Evolutionary conservation across 768 basidiomycete species (phyloP).

Genomic region (Leccinum sublutescens): DNA sequence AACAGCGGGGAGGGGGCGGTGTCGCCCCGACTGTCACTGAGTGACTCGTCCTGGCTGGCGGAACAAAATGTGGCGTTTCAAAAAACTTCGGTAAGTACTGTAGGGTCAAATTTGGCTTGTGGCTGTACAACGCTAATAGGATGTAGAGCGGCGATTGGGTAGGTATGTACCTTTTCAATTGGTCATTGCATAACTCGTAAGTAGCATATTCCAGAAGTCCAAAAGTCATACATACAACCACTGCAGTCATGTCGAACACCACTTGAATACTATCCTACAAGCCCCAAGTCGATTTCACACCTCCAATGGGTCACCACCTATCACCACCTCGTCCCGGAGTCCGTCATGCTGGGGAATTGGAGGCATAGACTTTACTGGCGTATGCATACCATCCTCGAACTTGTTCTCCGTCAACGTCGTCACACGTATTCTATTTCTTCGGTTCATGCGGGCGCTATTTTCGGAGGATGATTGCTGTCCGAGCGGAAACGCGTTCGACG

Average conservation of each 20-base stretch:
- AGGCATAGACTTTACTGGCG: neutral
- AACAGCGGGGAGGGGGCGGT: too few species aligned
- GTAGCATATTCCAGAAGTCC: neutral
- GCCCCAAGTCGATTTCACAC: neutral
- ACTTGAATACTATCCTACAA: neutral
- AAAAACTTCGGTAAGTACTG: too few species aligned
- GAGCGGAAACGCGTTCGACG: neutral
- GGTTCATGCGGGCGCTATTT: neutral
- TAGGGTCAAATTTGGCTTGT: too few species aligned
- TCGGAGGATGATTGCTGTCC: neutral
- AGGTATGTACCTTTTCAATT: neutral
- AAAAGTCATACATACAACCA: neutral
- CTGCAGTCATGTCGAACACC: neutral
- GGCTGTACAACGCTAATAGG: too few species aligned
- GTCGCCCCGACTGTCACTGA: too few species aligned
- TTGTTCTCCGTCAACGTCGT: constrained; percentile 3
- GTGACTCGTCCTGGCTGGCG: too few species aligned
- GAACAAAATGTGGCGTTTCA: too few species aligned
- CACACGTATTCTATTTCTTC: constrained; percentile 4
- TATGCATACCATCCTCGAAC: neutral
- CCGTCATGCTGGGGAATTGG: neutral
- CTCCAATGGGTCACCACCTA: neutral
- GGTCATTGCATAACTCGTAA: neutral
- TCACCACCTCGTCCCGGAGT: neutral
- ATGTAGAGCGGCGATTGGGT: too few species aligned